These are phyloP conservation scores for Pistacia atlantica DNA, from an alignment of 345 rosid genomes.

Conservation along the genomic window DNA sequence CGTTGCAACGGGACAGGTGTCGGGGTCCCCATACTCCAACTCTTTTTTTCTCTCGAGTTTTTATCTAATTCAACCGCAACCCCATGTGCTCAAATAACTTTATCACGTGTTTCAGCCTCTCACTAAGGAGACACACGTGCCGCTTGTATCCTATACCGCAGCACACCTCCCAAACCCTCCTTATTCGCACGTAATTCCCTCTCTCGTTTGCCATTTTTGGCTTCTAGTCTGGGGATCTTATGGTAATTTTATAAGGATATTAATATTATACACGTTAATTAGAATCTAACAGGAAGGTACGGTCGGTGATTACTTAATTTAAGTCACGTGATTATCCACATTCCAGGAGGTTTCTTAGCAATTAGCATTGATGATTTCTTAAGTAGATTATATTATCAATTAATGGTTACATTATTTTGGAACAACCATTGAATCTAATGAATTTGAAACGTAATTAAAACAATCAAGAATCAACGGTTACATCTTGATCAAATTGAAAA, in stretches of 20 bases:
- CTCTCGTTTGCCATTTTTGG: background rate
- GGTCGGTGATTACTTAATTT: conserved; percentile 38
- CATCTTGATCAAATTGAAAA: too few relatives aligned
- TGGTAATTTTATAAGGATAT: background rate
- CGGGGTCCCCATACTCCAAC: background rate
- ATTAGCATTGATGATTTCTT: background rate
- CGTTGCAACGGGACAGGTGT: conserved; percentile 22
- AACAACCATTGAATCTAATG: too few relatives aligned
- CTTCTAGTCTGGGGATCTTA: conserved; percentile 20
- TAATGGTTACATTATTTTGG: too few relatives aligned
- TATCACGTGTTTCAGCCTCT: conserved; percentile 52
- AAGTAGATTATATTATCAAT: background rate
- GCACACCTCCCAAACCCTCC: conserved; percentile 15
- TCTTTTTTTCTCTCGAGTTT: background rate
- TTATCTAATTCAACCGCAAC: background rate
- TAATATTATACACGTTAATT: conserved; percentile 9
- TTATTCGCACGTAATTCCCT: background rate
- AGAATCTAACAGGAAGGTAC: conserved; percentile 31
- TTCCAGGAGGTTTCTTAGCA: background rate
- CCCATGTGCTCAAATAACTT: conserved; percentile 37
- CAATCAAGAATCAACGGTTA: too few relatives aligned
- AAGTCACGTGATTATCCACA: conserved; percentile 32
- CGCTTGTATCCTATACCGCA: conserved; percentile 46
- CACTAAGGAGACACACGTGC: conserved; percentile 57
- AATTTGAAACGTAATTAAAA: too few relatives aligned